A percentile compares a stretch with the other conserved stretches of the same genome.
phyloP scores from a whole-genome alignment of 768 basidiomycete genomes.

The Trametes cubensis region DNA sequence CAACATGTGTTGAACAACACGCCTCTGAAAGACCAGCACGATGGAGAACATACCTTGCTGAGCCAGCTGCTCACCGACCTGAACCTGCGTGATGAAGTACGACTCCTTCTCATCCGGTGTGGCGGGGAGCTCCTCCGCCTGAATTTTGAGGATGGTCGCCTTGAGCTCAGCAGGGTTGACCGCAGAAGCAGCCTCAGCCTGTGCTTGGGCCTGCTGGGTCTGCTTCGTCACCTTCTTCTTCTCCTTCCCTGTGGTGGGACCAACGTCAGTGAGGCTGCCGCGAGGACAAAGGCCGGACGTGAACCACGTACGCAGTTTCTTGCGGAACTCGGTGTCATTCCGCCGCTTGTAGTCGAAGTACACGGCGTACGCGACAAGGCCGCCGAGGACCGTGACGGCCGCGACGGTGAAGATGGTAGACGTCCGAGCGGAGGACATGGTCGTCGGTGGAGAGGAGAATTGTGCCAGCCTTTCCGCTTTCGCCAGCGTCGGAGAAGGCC shows the following conservation, averaged over 20 bases:
- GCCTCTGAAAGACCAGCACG: not conserved
- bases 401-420: slow-evolving; percentile 45
- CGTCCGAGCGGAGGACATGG: slow-evolving; percentile 36
- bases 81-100: slow-evolving; percentile 91
- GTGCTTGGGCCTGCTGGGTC: slow-evolving; percentile 44
- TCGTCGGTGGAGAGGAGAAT: slow-evolving; percentile 26
- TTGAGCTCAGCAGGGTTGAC: slow-evolving; percentile 53
- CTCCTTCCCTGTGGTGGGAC: slow-evolving; percentile 73
- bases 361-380: slow-evolving; percentile 75
- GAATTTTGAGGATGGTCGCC: slow-evolving; percentile 66
- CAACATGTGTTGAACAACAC: not conserved
- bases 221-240: slow-evolving; percentile 85
- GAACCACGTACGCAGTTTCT: slow-evolving; percentile 71
- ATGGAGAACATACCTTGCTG: slow-evolving; percentile 59
- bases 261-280: not conserved
- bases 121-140: slow-evolving; percentile 66
- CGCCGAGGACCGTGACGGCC: slow-evolving; percentile 50
- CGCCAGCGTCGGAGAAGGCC: slow-evolving; percentile 16
- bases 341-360: slow-evolving; percentile 97
- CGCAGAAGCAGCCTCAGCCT: slow-evolving; percentile 29
- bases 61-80: slow-evolving; percentile 83
- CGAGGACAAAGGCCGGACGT: slow-evolving; percentile 20
- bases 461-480: slow-evolving; percentile 19
- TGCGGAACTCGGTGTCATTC: slow-evolving; percentile 86
- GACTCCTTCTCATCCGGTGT: slow-evolving; percentile 78